Percentiles rank a stretch among this genome's conserved stretches.
Evolutionary conservation across 345 rosid species (phyloP).

Genomic region (Streptanthus diversifolius): DNA sequence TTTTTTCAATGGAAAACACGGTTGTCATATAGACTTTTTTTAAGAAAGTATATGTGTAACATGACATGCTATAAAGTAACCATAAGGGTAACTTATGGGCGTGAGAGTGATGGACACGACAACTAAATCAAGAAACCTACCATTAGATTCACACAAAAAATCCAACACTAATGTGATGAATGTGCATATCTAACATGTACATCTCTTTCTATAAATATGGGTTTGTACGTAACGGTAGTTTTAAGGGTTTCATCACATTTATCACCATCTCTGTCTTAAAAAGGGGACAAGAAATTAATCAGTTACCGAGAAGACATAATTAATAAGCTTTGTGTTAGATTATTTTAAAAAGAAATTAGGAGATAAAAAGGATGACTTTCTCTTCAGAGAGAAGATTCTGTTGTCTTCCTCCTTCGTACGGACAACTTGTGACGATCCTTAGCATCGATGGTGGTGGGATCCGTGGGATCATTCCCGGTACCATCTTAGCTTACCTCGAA

Average conservation of each 20-base stretch:
- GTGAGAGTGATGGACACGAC: conserved; percentile 30
- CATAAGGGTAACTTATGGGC: conserved; percentile 11
- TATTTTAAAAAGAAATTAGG: neutral
- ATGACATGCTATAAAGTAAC: conserved; percentile 20
- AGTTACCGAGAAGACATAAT: neutral
- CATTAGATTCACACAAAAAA: neutral
- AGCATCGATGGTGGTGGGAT: conserved; percentile 78
- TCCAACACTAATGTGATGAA: neutral
- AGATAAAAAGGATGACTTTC: neutral
- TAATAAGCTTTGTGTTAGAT: neutral
- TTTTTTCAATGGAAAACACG: neutral
- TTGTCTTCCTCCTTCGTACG: conserved; percentile 45
- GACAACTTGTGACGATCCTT: conserved; percentile 51
- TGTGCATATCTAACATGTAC: neutral
- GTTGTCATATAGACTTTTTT: conserved; percentile 3
- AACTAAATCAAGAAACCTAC: conserved; percentile 16
- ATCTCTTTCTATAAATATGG: conserved; percentile 12
- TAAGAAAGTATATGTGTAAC: conserved; percentile 5
- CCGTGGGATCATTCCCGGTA: conserved; percentile 62
- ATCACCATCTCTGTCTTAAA: conserved; percentile 3
- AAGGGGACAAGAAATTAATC: neutral
- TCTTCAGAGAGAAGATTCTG: neutral
- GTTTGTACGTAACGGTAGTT: conserved; percentile 17
- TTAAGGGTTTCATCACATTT: conserved; percentile 19
- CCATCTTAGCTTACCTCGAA: conserved; percentile 55